Evolutionary conservation across 257 asterid species (phyloP).

Genomic region (Salvia rosmarinus): DNA sequence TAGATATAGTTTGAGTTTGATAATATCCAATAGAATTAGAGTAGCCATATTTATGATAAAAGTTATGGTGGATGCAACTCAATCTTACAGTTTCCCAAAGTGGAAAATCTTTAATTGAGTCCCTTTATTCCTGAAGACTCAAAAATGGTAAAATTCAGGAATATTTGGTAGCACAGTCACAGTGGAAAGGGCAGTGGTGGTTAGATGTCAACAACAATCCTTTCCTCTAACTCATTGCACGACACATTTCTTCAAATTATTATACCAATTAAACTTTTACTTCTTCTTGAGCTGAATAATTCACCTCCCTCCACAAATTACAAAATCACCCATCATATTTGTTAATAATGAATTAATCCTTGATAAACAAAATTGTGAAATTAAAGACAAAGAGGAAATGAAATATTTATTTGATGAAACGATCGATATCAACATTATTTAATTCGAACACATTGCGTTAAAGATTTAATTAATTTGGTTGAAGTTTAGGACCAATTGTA

Average conservation of each 20-base stretch:
- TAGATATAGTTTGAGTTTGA: too few relatives aligned
- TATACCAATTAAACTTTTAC: conserved; percentile 16
- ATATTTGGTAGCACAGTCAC: conserved; percentile 41
- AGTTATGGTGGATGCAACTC: conserved; percentile 42
- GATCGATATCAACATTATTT: too few relatives aligned
- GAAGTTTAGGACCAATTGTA: too few relatives aligned
- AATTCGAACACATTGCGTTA: too few relatives aligned
- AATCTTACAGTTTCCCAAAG: conserved; percentile 1
- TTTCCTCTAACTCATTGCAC: conserved; percentile 33
- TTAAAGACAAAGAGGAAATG: too few relatives aligned
- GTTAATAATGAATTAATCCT: too few relatives aligned
- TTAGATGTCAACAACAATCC: conserved; percentile 52
- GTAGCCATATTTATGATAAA: conserved; percentile 37
- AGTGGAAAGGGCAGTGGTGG: conserved; percentile 45
- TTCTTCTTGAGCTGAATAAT: neutral
- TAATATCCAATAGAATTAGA: too few relatives aligned
- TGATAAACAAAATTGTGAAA: too few relatives aligned
- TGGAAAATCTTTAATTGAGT: conserved; percentile 31
- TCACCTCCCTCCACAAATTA: neutral
- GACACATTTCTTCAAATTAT: conserved; percentile 29
- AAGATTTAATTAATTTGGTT: too few relatives aligned
- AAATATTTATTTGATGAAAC: too few relatives aligned
- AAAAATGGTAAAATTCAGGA: conserved; percentile 51
- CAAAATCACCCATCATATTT: neutral
- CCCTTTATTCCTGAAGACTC: conserved; percentile 12